phyloP scores from a whole-genome alignment of 106 monocot species.

The Amphibolis antarctica region DNA sequence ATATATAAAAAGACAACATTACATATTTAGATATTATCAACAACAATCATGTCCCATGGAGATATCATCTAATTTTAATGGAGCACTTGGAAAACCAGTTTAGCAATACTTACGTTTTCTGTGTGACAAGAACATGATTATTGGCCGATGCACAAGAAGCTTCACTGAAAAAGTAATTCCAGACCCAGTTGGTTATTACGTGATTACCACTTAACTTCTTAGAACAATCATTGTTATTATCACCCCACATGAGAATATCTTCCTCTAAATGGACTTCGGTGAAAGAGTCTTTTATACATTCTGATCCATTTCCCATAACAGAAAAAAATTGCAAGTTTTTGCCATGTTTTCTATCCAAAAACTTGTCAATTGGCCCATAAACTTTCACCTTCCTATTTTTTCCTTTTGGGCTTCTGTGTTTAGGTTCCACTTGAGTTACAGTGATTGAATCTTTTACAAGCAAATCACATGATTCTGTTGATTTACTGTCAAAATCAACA shows the following conservation, averaged over 20 bases:
- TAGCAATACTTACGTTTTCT: constrained; percentile 61
- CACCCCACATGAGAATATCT: not conserved
- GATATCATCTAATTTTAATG: not conserved
- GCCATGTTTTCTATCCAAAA: constrained; percentile 16
- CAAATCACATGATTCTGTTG: constrained; percentile 13
- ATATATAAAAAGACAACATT: not conserved
- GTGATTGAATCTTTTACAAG: not conserved
- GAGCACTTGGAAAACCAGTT: not conserved
- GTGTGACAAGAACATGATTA: constrained; percentile 36
- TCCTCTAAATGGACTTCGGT: not conserved
- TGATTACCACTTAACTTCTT: constrained; percentile 31
- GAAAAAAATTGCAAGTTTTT: not conserved
- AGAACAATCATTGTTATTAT: constrained; percentile 11
- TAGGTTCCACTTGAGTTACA: not conserved
- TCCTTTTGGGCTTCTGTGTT: constrained; percentile 6
- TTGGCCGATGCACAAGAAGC: constrained; percentile 12
- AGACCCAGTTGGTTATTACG: constrained; percentile 76
- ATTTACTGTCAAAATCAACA: constrained; percentile 74
- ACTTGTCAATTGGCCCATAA: constrained; percentile 87
- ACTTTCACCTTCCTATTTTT: constrained; percentile 21
- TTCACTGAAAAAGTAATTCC: constrained; percentile 64
- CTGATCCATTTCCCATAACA: constrained; percentile 1
- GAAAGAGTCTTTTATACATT: not conserved
- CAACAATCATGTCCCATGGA: no score
- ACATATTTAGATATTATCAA: no score